Evolutionary conservation across 1,284 basidiomycete species (phyloP).

Genomic region (Xerocomus nothofagi): DNA sequence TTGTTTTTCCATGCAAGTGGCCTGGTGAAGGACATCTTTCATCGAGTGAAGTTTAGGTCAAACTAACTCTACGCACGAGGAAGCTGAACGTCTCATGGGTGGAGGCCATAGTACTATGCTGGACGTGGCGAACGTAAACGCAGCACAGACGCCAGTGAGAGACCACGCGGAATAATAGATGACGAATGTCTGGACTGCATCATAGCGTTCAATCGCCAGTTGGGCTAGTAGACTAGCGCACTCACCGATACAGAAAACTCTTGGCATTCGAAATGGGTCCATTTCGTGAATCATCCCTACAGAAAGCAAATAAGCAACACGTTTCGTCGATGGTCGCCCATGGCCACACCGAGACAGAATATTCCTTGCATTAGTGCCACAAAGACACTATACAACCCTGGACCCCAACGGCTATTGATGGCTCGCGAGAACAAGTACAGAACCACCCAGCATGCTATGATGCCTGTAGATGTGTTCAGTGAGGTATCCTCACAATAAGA

Average conservation of each 20-base stretch:
- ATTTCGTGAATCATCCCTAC: conserved; percentile 64
- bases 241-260: conserved; percentile 55
- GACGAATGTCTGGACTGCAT: conserved; percentile 21
- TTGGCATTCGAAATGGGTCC: conserved; percentile 58
- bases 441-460: conserved; percentile 26
- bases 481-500: neutral
- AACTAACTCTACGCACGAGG: conserved; percentile 27
- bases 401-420: conserved; percentile 24
- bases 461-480: conserved; percentile 16
- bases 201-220: neutral
- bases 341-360: conserved; percentile 30
- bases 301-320: conserved; percentile 8
- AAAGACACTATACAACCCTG: conserved; percentile 24
- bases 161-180: conserved; percentile 46
- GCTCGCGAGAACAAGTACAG: conserved; percentile 22
- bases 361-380: conserved; percentile 26
- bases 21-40: conserved; percentile 25
- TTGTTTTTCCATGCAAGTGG: conserved; percentile 43
- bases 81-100: conserved; percentile 35
- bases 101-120: conserved; percentile 49
- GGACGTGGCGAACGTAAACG: conserved; percentile 51
- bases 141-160: conserved; percentile 50
- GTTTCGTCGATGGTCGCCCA: neutral
- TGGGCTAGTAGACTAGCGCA: neutral
- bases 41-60: neutral